Conservation (phyloP, 1,284 basidiomycete species). For the Fistulina hepatica region DNA sequence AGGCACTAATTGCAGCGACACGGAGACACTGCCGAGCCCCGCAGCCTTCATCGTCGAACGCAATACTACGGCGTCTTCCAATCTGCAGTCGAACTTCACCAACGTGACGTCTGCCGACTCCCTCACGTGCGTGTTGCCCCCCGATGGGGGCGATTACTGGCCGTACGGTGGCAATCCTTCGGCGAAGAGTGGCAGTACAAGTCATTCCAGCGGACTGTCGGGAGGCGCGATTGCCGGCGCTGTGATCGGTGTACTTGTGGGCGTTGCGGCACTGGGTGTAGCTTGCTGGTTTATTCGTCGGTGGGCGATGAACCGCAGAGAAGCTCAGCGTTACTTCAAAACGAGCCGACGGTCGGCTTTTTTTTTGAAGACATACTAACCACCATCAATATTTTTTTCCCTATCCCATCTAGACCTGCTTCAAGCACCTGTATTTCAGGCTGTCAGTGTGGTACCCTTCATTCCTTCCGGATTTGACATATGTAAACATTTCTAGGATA, state of each 20-base stretch:
- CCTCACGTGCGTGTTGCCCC: slow-evolving; percentile 57
- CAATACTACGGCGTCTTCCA: slow-evolving; percentile 30
- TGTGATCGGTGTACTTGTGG: slow-evolving; percentile 41
- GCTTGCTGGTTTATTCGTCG: slow-evolving; percentile 40
- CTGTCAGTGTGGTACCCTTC: neutral
- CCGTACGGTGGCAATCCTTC: slow-evolving; percentile 37
- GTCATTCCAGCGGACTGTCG: slow-evolving; percentile 14
- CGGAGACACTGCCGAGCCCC: slow-evolving; percentile 39
- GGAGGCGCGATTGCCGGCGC: slow-evolving; percentile 37
- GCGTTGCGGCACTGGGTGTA: slow-evolving; percentile 31
- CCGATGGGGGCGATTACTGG: slow-evolving; percentile 60
- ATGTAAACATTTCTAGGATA: too few species aligned
- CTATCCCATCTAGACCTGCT: neutral
- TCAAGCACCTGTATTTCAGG: neutral
- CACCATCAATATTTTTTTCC: neutral
- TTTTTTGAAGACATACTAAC: neutral
- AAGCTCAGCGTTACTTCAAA: slow-evolving; percentile 19
- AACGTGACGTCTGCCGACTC: slow-evolving; percentile 40
- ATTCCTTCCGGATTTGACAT: neutral
- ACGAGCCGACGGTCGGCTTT: neutral
- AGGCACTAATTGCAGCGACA: slow-evolving; percentile 57
- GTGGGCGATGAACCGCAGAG: slow-evolving; percentile 28
- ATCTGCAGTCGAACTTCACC: slow-evolving; percentile 42
- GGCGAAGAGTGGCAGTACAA: neutral
- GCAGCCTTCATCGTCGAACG: slow-evolving; percentile 49